Evolutionary conservation across 768 basidiomycete species (phyloP).

Genomic region (Naganishia friedmannii): DNA sequence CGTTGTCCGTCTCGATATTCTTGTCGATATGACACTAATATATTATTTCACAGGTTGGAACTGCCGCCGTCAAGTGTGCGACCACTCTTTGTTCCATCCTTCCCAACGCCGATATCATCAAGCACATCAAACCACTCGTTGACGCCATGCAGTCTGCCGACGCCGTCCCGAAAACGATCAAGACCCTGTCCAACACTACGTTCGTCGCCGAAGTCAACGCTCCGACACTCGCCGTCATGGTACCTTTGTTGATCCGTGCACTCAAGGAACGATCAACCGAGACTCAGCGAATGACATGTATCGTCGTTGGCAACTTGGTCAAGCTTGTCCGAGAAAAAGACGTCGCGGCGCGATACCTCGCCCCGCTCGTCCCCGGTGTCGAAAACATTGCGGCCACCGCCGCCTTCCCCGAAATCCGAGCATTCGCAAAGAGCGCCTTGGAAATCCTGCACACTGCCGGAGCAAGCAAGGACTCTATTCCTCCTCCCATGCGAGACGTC

Average conservation of each 20-base stretch:
- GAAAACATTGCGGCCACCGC: conserved; percentile 83
- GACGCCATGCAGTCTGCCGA: conserved; percentile 81
- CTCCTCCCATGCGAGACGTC: conserved; percentile 70
- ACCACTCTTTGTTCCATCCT: conserved; percentile 83
- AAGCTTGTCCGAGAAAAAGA: conserved; percentile 90
- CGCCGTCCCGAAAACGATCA: conserved; percentile 86
- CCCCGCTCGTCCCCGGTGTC: conserved; percentile 81
- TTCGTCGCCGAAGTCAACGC: conserved; percentile 96
- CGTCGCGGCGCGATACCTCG: conserved; percentile 83
- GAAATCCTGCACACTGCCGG: conserved; percentile 77
- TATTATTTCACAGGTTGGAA: conserved; percentile 63
- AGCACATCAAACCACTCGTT: conserved; percentile 83
- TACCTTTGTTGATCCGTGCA: conserved; percentile 83
- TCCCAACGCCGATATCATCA: conserved; percentile 84
- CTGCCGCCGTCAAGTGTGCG: conserved; percentile 82
- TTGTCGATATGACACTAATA: background rate
- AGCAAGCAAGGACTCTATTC: conserved; percentile 66
- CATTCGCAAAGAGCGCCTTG: conserved; percentile 81
- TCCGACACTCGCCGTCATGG: conserved; percentile 92
- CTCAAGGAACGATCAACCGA: conserved; percentile 95
- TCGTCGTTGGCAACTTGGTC: conserved; percentile 92
- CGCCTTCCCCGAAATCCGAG: conserved; percentile 95
- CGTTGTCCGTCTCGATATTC: conserved; percentile 34
- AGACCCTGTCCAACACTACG: conserved; percentile 87
- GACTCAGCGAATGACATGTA: conserved; percentile 86